Conservation (phyloP, 2,329 filamentous ascomycete genomes). For the Leptographium wingfieldii region DNA sequence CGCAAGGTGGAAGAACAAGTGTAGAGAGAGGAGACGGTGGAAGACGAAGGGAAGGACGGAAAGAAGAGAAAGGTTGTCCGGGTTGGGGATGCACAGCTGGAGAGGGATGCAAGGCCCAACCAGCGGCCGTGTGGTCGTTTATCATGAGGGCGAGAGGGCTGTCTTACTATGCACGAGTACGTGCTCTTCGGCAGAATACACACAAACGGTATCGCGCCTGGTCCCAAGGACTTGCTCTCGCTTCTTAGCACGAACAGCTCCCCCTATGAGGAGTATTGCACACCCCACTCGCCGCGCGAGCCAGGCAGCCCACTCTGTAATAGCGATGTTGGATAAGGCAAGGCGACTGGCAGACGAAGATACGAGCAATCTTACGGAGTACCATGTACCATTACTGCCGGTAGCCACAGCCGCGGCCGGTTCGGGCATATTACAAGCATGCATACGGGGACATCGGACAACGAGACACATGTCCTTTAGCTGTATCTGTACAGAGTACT, state of each 20-base stretch:
- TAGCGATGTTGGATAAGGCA: background rate
- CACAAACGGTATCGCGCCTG: background rate
- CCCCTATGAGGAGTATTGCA: background rate
- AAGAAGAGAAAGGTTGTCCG: background rate
- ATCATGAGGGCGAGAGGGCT: background rate
- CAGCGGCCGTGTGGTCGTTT: slow-evolving; percentile 7
- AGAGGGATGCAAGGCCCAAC: background rate
- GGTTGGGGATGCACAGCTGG: background rate
- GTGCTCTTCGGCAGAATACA: background rate
- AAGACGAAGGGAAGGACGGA: background rate
- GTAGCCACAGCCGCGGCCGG: too few species aligned
- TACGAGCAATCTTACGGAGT: background rate
- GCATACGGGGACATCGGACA: background rate
- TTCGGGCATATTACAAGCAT: background rate
- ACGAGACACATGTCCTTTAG: background rate
- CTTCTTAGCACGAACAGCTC: background rate
- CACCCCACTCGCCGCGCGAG: background rate
- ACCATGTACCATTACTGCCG: too few species aligned
- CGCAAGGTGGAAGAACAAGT: background rate
- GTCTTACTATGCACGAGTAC: background rate
- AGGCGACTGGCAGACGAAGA: background rate
- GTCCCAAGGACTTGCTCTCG: background rate
- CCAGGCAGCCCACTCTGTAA: background rate
- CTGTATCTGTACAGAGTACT: background rate
- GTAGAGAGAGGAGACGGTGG: background rate